Base-by-base conservation (phyloP, 2,329 filamentous ascomycete genomes). In the Aspergillus cejpii region DNA sequence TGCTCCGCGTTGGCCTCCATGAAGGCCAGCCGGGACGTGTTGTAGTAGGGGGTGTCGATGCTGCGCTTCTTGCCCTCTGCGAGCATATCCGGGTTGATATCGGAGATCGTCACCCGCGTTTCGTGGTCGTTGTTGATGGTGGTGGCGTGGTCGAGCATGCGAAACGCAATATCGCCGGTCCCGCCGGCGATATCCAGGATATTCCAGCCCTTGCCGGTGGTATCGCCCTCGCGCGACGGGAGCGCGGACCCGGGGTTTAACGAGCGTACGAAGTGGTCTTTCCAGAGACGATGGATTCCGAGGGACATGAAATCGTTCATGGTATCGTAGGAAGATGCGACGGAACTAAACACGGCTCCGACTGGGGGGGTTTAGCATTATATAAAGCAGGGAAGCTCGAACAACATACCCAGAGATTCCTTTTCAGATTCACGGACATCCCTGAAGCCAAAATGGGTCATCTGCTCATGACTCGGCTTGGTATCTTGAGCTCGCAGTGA, bases 221-320 rank as follows among this genome's bases (percentile, higher is more conserved):
- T 48, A 43, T 61, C 57, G 39, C 48, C 49, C 5, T 59, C 53
- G 27, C 57, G 61, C 8, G 64, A 59, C 37, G 63, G 55, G 66
- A 73, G 43, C 59, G 74, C 55, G 1, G 72, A 78, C 53, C 90
- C 90, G 0, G 92, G 91, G 65, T 96, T 92, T 24, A 98, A 79
- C 26, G 83, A 84, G 55, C 87, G 83, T 37, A 98, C 91, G 67
- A 97, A 98, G 71, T 95, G 83, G 70, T 97, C 91, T 74, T 86
- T 98, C 92, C 92, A 98, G 28, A 98, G 74, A 34, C 92, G 85
- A 68, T 98, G 92, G 71, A 95, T 90, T 44, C 92, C 92, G 38
- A 98, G 80, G 6, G 92, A 97, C 92, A 98, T 98, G 56, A 97
- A 78, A 67, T 98, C 92, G 72, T 98, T 98, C 92, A 98, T 98